Conservation (phyloP, 441 rosid species). For the Flueggea neowawraea region DNA sequence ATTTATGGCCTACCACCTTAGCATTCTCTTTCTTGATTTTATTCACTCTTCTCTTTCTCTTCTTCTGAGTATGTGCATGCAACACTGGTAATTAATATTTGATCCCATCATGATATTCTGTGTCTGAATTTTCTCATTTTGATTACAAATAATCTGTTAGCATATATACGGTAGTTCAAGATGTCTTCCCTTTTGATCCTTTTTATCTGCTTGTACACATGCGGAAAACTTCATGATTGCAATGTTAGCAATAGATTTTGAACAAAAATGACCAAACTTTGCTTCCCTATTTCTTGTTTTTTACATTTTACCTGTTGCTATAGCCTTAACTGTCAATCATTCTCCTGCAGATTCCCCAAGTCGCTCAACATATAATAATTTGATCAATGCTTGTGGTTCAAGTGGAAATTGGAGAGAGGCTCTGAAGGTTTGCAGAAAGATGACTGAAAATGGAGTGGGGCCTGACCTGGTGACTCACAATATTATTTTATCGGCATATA, state of each 20-base stretch:
- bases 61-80: too few relatives aligned
- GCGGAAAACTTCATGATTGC: background rate
- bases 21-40: too few relatives aligned
- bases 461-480: constrained; percentile 95
- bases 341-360: constrained; percentile 83
- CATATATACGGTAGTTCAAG: background rate
- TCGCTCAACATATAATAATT: constrained; percentile 78
- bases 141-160: background rate
- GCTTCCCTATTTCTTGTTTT: too few relatives aligned
- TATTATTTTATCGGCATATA: constrained; percentile 83
- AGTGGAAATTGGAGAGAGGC: constrained; percentile 98
- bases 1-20: background rate
- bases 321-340: background rate
- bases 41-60: too few relatives aligned
- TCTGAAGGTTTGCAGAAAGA: constrained; percentile 72
- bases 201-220: background rate
- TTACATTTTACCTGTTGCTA: too few relatives aligned
- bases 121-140: background rate
- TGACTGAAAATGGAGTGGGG: constrained; percentile 97
- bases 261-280: background rate
- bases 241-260: background rate
- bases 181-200: background rate
- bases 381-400: constrained; percentile 94
- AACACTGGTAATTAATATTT: background rate
- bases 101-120: background rate